phyloP scores from a whole-genome alignment of 768 basidiomycete genomes.

The Plicaturopsis crispa region DNA sequence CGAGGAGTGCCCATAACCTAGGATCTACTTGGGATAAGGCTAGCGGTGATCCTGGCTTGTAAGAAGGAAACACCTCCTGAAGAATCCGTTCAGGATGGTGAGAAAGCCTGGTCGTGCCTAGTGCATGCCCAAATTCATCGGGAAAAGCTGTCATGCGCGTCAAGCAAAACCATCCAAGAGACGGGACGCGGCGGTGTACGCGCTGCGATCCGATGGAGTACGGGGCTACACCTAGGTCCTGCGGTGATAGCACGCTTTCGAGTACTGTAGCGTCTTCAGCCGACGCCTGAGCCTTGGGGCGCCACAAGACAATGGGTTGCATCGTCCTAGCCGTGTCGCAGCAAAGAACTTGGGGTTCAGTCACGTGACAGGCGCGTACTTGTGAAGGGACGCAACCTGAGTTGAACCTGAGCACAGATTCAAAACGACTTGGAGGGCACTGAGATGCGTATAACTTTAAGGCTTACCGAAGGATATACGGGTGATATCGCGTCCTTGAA shows the following conservation, averaged over 20 bases:
- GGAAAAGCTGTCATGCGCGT: slow-evolving; percentile 32
- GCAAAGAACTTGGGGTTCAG: too few species aligned
- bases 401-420: too few species aligned
- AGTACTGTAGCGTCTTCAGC: slow-evolving; percentile 16
- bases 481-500: too few species aligned
- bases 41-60: slow-evolving; percentile 11
- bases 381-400: too few species aligned
- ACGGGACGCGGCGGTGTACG: slow-evolving; percentile 28
- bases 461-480: too few species aligned
- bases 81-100: slow-evolving; percentile 15
- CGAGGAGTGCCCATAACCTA: slow-evolving; percentile 51
- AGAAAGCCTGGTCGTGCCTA: not conserved
- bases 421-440: too few species aligned
- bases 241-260: slow-evolving; percentile 12
- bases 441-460: too few species aligned
- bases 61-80: slow-evolving; percentile 31
- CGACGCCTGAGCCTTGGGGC: slow-evolving; percentile 11
- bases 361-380: too few species aligned
- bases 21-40: slow-evolving; percentile 36
- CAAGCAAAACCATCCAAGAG: slow-evolving; percentile 48
- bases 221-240: slow-evolving; percentile 12
- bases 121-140: slow-evolving; percentile 26
- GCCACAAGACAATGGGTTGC: slow-evolving; percentile 14
- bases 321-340: too few species aligned
- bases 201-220: slow-evolving; percentile 3